phyloP scores from a whole-genome alignment of 176 grass and related monocot species.

The Carex scoparia region DNA sequence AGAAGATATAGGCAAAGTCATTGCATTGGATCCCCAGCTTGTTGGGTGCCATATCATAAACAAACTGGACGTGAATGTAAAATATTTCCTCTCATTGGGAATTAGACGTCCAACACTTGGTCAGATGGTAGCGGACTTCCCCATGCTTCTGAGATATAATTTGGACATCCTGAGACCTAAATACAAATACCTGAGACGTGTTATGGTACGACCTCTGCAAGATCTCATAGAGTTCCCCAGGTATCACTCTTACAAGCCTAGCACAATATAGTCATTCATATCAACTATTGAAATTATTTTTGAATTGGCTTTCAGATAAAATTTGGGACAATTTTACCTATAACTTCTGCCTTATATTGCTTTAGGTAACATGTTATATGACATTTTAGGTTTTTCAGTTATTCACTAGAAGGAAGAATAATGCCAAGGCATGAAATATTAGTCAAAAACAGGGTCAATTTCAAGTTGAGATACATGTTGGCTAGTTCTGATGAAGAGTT shows the following conservation, averaged over 20 bases:
- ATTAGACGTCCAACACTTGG: conserved; percentile 63
- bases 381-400: conserved; percentile 76
- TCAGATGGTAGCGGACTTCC: conserved; percentile 80
- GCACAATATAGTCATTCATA: background rate
- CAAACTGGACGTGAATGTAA: conserved; percentile 81
- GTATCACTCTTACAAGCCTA: conserved; percentile 27
- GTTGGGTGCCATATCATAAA: conserved; percentile 77
- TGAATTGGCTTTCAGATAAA: background rate
- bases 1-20: conserved; percentile 80
- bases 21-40: conserved; percentile 83
- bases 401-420: conserved; percentile 78
- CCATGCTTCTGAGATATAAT: conserved; percentile 82
- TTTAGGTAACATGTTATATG: background rate
- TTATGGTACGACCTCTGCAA: conserved; percentile 84
- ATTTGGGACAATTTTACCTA: background rate
- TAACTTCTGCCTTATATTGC: background rate
- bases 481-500: conserved; percentile 67
- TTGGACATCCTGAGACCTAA: conserved; percentile 66
- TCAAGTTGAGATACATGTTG: conserved; percentile 91
- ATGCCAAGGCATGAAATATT: conserved; percentile 58
- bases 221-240: conserved; percentile 88
- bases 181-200: conserved; percentile 81
- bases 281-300: background rate
- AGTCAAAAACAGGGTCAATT: conserved; percentile 72
- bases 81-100: conserved; percentile 81